Evolutionary conservation across 306 rosid genomes (phyloP).

Genomic region (Malus fusca): DNA sequence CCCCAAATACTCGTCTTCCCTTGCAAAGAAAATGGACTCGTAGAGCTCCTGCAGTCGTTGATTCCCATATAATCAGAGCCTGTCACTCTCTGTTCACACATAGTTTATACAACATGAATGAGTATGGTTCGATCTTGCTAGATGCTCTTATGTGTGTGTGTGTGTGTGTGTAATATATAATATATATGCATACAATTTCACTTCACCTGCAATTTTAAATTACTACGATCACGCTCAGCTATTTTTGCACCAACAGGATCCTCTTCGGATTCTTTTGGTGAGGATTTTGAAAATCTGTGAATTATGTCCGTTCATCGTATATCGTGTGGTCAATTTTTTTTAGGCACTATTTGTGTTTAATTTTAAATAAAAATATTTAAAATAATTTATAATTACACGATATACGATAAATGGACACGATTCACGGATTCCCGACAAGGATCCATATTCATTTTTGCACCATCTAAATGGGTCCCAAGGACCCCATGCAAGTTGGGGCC

Average conservation of each 20-base stretch:
- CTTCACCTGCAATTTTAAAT: not conserved
- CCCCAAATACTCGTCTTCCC: not conserved
- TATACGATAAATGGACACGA: too few relatives aligned
- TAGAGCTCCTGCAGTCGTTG: not conserved
- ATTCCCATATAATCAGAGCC: not conserved
- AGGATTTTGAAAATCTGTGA: too few relatives aligned
- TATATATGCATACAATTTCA: not conserved
- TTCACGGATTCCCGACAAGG: accelerated
- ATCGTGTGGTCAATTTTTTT: too few relatives aligned
- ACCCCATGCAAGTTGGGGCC: not conserved
- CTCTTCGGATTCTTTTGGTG: too few relatives aligned
- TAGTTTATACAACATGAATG: not conserved
- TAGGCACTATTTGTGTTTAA: too few relatives aligned
- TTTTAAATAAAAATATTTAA: too few relatives aligned
- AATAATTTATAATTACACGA: too few relatives aligned
- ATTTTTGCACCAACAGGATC: too few relatives aligned
- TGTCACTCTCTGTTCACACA: not conserved
- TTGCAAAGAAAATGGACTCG: not conserved
- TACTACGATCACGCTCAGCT: not conserved
- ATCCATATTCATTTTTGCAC: not conserved
- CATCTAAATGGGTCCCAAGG: not conserved
- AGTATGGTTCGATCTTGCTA: not conserved
- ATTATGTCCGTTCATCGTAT: too few relatives aligned
- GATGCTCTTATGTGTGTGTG: not conserved
- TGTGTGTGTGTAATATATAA: too few relatives aligned